These are phyloP conservation scores for Caryopteris hybrid DNA, from an alignment of 305 asterid species.

Conservation along the genomic window DNA sequence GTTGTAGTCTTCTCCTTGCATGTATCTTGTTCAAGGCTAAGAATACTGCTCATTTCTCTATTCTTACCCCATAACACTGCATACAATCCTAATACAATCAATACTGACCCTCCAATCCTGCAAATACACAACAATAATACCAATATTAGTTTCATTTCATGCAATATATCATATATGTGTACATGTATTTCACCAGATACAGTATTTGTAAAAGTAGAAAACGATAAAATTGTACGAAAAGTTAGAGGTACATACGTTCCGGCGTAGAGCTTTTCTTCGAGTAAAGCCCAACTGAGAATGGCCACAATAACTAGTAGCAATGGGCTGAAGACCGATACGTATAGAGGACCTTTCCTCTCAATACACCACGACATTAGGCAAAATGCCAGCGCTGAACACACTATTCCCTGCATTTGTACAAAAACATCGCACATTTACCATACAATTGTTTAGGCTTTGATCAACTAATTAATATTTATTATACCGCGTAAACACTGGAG, in stretches of 20 bases:
- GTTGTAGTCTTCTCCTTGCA: constrained; percentile 6
- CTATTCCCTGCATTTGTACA: constrained; percentile 47
- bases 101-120: constrained; percentile 68
- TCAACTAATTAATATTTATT: background rate
- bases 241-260: constrained; percentile 57
- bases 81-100: constrained; percentile 72
- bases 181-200: no score
- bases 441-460: no score
- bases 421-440: no score
- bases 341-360: constrained; percentile 74
- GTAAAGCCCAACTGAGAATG: constrained; percentile 74
- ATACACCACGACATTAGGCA: constrained; percentile 81
- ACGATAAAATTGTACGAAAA: background rate
- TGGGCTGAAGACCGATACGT: constrained; percentile 86
- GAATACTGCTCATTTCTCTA: constrained; percentile 32
- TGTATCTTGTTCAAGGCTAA: constrained; percentile 6
- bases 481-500: constrained; percentile 57
- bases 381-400: constrained; percentile 78
- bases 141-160: no score
- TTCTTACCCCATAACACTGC: constrained; percentile 90
- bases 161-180: no score
- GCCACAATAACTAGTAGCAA: constrained; percentile 81
- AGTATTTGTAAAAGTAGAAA: background rate
- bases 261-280: constrained; percentile 51
- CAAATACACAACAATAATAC: background rate